phyloP scores from a whole-genome alignment of 176 grass and related monocot genomes.

The Carex scoparia region DNA sequence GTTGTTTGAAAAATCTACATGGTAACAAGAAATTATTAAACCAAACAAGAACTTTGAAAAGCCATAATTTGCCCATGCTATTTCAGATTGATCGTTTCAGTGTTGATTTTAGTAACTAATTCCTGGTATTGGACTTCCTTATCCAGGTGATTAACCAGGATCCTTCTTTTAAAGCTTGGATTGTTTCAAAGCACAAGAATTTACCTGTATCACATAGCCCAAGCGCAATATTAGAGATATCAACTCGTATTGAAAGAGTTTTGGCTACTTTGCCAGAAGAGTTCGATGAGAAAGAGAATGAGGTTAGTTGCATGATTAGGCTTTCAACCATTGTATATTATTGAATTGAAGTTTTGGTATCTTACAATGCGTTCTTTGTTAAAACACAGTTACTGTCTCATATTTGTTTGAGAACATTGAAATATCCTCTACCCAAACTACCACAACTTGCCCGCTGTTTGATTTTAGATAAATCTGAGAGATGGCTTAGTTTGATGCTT shows the following conservation, averaged over 20 bases:
- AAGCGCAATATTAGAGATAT: constrained; percentile 52
- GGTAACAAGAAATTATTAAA: not conserved
- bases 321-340: not conserved
- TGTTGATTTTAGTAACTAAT: not conserved
- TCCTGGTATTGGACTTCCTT: constrained; percentile 15
- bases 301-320: constrained; percentile 23
- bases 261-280: constrained; percentile 66
- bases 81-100: not conserved
- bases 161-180: constrained; percentile 70
- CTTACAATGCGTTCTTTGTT: not conserved
- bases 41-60: not conserved
- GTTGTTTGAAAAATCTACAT: constrained; percentile 2
- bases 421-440: not conserved
- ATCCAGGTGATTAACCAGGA: constrained; percentile 60
- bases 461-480: not conserved
- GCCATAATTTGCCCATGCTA: not conserved
- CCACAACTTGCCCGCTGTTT: not conserved
- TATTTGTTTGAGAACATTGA: not conserved
- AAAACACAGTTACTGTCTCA: not conserved
- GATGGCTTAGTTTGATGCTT: not conserved
- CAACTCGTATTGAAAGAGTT: constrained; percentile 57
- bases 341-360: not conserved
- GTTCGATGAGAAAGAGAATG: constrained; percentile 36
- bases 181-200: constrained; percentile 62
- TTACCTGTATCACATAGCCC: constrained; percentile 44